A percentile compares a stretch with the other conserved stretches of the same genome.
Evolutionary conservation across 148 eudicot genomes (phyloP).

Genomic region (Rhododendron simsii): DNA sequence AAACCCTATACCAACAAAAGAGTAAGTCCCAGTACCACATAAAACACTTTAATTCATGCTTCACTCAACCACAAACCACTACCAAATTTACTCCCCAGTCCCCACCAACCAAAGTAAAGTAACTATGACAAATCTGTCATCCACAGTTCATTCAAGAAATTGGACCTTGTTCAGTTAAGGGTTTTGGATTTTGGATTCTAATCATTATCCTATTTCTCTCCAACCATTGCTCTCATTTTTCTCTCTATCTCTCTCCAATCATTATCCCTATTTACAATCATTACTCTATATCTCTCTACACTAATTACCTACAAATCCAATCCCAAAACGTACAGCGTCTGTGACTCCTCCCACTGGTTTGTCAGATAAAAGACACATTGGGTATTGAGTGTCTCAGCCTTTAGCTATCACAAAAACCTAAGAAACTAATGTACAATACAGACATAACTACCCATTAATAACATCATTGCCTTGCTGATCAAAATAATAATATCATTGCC

Average conservation of each 20-base stretch:
- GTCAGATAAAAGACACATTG: neutral
- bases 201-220: too few relatives aligned
- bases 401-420: neutral
- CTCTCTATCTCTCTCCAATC: too few relatives aligned
- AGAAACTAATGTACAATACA: neutral
- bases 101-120: neutral
- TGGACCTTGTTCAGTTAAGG: too few relatives aligned
- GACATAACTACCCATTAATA: neutral
- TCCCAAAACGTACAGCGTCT: too few relatives aligned
- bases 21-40: neutral
- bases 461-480: too few relatives aligned
- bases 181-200: too few relatives aligned
- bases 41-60: neutral
- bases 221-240: too few relatives aligned
- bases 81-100: neutral
- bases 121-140: neutral
- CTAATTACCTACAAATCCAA: too few relatives aligned
- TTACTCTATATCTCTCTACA: too few relatives aligned
- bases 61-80: neutral
- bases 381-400: neutral
- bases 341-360: neutral
- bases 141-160: neutral
- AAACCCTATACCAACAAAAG: neutral
- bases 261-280: too few relatives aligned
- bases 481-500: neutral